Conservation (phyloP, 177 flowering plant species). For the Vitis hybrid region DNA sequence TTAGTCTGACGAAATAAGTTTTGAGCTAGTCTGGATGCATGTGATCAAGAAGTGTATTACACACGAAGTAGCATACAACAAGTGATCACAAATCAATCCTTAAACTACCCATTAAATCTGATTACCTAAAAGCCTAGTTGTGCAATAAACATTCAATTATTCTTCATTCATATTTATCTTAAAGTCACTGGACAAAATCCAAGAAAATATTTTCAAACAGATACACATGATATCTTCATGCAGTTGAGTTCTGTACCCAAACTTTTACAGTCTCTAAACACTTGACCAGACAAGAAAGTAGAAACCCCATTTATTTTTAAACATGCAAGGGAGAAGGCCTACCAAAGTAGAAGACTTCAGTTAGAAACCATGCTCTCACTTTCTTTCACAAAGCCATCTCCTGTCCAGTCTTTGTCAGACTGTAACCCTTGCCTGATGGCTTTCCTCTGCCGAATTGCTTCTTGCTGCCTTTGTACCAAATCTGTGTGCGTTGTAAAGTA, state of each 20-base stretch:
- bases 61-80: too few relatives aligned
- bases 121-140: too few relatives aligned
- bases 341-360: slow-evolving; percentile 19
- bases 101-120: too few relatives aligned
- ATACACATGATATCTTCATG: background rate
- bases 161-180: too few relatives aligned
- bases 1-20: too few relatives aligned
- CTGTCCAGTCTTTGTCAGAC: slow-evolving; percentile 97
- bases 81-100: too few relatives aligned
- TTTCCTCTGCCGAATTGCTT: slow-evolving; percentile 78
- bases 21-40: too few relatives aligned
- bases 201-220: background rate
- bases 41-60: too few relatives aligned
- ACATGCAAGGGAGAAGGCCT: slow-evolving; percentile 4
- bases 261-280: too few relatives aligned
- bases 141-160: too few relatives aligned
- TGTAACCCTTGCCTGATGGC: slow-evolving; percentile 78
- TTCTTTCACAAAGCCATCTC: slow-evolving; percentile 94
- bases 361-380: slow-evolving; percentile 94
- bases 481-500: slow-evolving; percentile 95
- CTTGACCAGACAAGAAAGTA: background rate
- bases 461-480: slow-evolving; percentile 74
- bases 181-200: too few relatives aligned
- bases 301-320: slow-evolving; percentile 6
- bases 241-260: background rate